These are phyloP conservation scores for Lablab purpureus DNA, from an alignment of 306 rosid genomes.

Conservation along the genomic window DNA sequence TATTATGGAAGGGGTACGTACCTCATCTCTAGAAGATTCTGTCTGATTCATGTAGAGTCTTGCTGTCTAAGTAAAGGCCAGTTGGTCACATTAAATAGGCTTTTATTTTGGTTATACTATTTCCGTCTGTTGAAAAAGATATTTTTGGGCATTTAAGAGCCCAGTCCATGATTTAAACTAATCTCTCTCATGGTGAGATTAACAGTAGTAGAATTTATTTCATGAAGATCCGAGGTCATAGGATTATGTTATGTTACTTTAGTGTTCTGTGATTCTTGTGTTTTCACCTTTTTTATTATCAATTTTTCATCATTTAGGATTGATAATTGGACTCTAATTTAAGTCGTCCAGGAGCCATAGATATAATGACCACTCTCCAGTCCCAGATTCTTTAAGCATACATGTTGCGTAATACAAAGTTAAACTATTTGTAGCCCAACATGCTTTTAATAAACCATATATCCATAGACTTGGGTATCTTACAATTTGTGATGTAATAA, in stretches of 20 bases:
- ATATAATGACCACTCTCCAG: background rate
- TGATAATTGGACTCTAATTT: background rate
- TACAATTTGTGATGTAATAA: conserved; percentile 11
- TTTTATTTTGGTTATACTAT: conserved; percentile 26
- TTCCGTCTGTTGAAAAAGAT: background rate
- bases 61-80: background rate
- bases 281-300: background rate
- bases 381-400: background rate
- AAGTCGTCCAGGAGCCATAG: background rate
- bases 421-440: background rate
- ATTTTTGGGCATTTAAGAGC: background rate
- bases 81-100: background rate
- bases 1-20: conserved; percentile 88
- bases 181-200: background rate
- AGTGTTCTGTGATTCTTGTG: background rate
- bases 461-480: background rate
- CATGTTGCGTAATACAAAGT: background rate
- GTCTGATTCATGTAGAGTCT: background rate
- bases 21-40: conserved; percentile 4
- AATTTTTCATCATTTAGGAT: background rate
- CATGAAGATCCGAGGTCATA: too few species aligned
- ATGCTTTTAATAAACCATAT: background rate
- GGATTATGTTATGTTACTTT: background rate
- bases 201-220: too few species aligned
- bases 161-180: background rate